Percentiles rank a stretch among this genome's conserved stretches.
These are phyloP conservation scores for Nicotiana tabacum DNA, from an alignment of 257 asterid genomes.

Conservation along the genomic window DNA sequence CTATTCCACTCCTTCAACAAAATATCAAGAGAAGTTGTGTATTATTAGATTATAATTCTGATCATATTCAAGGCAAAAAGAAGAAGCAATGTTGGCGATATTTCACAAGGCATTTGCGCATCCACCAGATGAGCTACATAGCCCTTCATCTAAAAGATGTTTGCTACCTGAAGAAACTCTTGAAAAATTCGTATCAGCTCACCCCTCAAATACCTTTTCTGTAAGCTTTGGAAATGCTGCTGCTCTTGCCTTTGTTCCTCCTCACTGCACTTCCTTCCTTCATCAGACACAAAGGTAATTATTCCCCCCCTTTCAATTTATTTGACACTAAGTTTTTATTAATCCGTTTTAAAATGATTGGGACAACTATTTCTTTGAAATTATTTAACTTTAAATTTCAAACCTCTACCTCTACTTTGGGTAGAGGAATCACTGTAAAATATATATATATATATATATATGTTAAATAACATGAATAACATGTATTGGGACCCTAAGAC, in stretches of 20 bases:
- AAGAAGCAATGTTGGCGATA: slow-evolving; percentile 54
- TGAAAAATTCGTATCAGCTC: slow-evolving; percentile 31
- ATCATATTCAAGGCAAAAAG: neutral
- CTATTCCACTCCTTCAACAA: neutral
- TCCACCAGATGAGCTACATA: slow-evolving; percentile 77
- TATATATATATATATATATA: too few relatives aligned
- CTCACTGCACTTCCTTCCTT: slow-evolving; percentile 17
- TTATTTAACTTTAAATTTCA: too few relatives aligned
- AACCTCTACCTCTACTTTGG: rapidly evolving
- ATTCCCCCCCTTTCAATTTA: too few relatives aligned
- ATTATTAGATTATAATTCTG: too few relatives aligned
- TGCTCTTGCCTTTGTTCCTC: slow-evolving; percentile 55
- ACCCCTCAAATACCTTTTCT: slow-evolving; percentile 39
- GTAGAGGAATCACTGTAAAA: too few relatives aligned
- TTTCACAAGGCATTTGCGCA: slow-evolving; percentile 73
- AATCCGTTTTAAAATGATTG: too few relatives aligned
- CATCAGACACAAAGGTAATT: slow-evolving; percentile 34
- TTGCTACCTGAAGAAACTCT: slow-evolving; percentile 61
- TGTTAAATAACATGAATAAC: too few relatives aligned
- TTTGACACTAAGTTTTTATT: too few relatives aligned
- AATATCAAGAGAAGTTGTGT: too few relatives aligned
- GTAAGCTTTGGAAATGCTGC: slow-evolving; percentile 61
- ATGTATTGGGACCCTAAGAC: too few relatives aligned
- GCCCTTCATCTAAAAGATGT: slow-evolving; percentile 59
- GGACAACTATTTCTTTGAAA: too few relatives aligned